Conservation (phyloP, 108 stramenopile genomes). For the Hondaea fermentalgiana region DNA sequence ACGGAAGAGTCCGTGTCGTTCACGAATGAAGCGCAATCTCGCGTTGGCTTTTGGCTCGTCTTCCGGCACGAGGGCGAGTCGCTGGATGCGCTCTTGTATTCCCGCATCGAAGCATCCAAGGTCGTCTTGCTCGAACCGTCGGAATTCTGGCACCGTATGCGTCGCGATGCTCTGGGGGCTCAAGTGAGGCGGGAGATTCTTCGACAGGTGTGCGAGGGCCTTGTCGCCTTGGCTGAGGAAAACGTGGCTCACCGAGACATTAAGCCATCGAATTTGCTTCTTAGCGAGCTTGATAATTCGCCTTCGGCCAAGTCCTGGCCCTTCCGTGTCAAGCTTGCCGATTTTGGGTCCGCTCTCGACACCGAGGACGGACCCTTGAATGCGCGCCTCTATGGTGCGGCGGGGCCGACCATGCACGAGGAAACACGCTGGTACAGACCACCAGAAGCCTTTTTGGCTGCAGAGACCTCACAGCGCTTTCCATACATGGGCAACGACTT, state of each 20-base stretch:
- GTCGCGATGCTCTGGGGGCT: not conserved
- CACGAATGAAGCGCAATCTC: not conserved
- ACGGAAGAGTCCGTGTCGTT: not conserved
- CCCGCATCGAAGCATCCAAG: not conserved
- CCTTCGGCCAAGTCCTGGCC: not conserved
- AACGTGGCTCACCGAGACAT: constrained; percentile 14
- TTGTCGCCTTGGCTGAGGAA: not conserved
- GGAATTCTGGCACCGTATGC: constrained; percentile 8
- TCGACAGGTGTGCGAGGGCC: not conserved
- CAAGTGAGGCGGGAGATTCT: not conserved
- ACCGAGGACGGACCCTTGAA: not conserved
- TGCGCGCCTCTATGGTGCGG: not conserved
- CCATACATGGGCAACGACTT: constrained; percentile 1
- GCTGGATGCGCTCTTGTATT: not conserved
- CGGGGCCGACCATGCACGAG: not conserved
- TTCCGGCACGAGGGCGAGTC: constrained; percentile 3
- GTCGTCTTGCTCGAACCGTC: not conserved
- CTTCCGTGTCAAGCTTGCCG: not conserved
- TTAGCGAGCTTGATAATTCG: not conserved
- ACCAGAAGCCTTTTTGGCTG: not conserved
- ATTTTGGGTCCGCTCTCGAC: not conserved
- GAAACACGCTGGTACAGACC: not conserved
- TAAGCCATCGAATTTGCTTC: not conserved
- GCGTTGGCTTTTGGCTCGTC: not conserved
- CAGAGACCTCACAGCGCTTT: not conserved